Evolutionary conservation across 768 basidiomycete genomes (phyloP), one percentile per base, ranked within the genome.

Genomic region (Pleurotus giganteus): DNA sequence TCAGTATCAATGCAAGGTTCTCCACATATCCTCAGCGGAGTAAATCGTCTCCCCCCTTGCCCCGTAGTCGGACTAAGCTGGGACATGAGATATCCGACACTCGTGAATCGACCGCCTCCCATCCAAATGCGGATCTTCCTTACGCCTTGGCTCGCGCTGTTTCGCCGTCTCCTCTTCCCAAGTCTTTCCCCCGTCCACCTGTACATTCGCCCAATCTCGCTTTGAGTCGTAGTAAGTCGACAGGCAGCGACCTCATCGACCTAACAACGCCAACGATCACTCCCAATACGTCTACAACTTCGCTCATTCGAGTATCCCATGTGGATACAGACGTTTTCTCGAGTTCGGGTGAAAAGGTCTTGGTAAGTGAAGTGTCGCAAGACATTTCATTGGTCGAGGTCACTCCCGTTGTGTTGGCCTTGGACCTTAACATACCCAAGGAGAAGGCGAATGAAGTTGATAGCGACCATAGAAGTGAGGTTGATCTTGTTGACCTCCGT

Each of bases 201-300:
- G 36, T 6, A 23, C 49, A 4, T 24, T 51, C 19, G 11, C 49
- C 49, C 4, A 29, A 51, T 24, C 7, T 37, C 32, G 34, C 32
- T 7, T 24, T 51, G 19, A 51, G 49, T 37, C 49, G 49, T 19
- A 51, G 49, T 26, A 51, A 51, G 24, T 51, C 49, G 17, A 51
- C 49, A 4, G 49, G 49, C 4, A 51, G 49, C 15, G 49, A 51
- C 34, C 49, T 51, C 21, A 51, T 51, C 26, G 49, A 51, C 49
- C 49, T 51, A 13, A 36, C 49, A n/a, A 51, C 49, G 31, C 49
- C 49, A 15, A 17, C 21, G 21, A 36, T 51, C 19, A 51, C 49
- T n/a, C 49, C 49, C 23, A 51, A 23, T 8, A 24, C 34, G 17
- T 51, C 49, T 11, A 51, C 24, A 17, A 24, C 15, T 23, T 24